Base-by-base conservation (phyloP, 2,329 filamentous ascomycete genomes). In the Cercospora sp. region DNA sequence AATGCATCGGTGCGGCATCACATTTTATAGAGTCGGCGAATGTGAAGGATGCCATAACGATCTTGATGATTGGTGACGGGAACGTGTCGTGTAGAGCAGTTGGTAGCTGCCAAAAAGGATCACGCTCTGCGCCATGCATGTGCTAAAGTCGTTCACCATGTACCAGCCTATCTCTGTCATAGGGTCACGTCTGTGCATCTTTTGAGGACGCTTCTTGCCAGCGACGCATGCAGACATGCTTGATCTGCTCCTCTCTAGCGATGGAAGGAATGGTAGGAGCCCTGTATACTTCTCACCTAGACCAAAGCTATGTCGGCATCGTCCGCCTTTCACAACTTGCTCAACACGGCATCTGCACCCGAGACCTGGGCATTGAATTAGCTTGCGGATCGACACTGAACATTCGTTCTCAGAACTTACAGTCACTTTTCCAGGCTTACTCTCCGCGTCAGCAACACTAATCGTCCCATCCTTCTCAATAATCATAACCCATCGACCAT, bases 381-480 rank as follows among this genome's bases (percentile, higher is more conserved):
- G 60, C 42, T 60, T 18, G 30, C 20, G 16, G n/a, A 20, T n/a
- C 4, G 23, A 12, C 7, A 12, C 5, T 16, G 20, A 10, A 42
- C 31, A 51, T 1, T 40, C 60, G 31, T 5, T 45, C 28, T 45
- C n/a, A 1, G 28, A 76, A 76, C 80, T 78, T 74, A 84, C 84
- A 62, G 79, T 79, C 48, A 86, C 82, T 69, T 85, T 77, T 57
- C 81, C 75, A 3, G 82, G 81, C 70, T 82, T 85, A 71, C 78
- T 79, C 83, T 96, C 92, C 76, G 87, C 89, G 81, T 90, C 91
- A 69, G 91, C 91, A 80, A 96, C 96, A 76, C 83, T 84, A 76
- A 97, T 86, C 84, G 92, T 94, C 80, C 92, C 92, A 80, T 96
- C 85, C 82, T 94, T 80, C 71, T 84, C 92, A 73, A 96, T 82